Percentiles rank a stretch among this genome's conserved stretches.
These are phyloP conservation scores for Pythium apleroticum DNA, from an alignment of 352 stramenopile species.

Conservation along the genomic window DNA sequence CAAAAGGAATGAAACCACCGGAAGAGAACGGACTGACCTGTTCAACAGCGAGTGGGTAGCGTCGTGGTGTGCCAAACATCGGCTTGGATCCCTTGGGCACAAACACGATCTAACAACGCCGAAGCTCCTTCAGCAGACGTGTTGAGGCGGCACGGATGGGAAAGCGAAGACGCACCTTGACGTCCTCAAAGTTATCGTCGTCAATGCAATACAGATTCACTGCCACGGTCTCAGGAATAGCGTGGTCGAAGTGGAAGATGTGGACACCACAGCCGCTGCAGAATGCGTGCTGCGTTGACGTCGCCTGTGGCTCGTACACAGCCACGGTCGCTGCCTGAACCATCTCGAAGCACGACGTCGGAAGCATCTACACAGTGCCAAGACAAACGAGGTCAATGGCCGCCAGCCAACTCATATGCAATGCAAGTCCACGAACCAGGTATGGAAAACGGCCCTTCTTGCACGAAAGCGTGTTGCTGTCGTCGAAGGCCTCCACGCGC, in stretches of 20 bases:
- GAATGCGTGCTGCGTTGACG: conserved; percentile 74
- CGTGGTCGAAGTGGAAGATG: conserved; percentile 85
- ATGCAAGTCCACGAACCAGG: conserved; percentile 37
- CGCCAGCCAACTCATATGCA: neutral
- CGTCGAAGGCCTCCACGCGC: conserved; percentile 77
- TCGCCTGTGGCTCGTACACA: conserved; percentile 70
- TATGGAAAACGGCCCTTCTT: conserved; percentile 83
- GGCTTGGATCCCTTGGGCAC: conserved; percentile 69
- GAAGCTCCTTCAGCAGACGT: no score
- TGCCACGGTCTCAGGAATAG: conserved; percentile 60
- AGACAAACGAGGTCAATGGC: neutral
- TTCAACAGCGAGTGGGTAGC: conserved; percentile 38
- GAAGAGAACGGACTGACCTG: conserved; percentile 21
- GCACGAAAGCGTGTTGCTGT: conserved; percentile 80
- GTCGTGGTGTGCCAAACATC: conserved; percentile 58
- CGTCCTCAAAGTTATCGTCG: conserved; percentile 77
- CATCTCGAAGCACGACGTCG: conserved; percentile 81
- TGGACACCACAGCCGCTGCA: conserved; percentile 82
- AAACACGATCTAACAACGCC: conserved; percentile 78
- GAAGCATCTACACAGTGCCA: conserved; percentile 45
- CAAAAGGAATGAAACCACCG: no score
- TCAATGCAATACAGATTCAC: conserved; percentile 85
- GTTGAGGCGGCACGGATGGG: no score
- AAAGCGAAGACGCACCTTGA: conserved; percentile 73
- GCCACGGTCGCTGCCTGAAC: conserved; percentile 62